These are phyloP conservation scores for Xylaria telfairii DNA, from an alignment of 495 filamentous ascomycete species.

Conservation along the genomic window DNA sequence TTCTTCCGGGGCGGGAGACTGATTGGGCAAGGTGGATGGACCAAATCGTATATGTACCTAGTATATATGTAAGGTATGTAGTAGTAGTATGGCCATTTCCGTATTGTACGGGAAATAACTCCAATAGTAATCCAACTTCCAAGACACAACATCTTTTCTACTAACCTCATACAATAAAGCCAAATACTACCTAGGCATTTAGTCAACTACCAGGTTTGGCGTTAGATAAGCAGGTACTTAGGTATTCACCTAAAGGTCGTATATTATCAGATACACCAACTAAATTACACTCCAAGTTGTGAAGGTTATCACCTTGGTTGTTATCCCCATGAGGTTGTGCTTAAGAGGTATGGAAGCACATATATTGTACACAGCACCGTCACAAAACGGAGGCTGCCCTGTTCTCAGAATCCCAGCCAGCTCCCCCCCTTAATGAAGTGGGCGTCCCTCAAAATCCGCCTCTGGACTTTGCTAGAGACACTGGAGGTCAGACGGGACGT, in stretches of 20 bases:
- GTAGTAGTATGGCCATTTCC: not conserved
- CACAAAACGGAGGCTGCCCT: not conserved
- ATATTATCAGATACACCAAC: not conserved
- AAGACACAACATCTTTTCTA: not conserved
- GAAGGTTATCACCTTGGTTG: not conserved
- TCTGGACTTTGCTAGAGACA: not conserved
- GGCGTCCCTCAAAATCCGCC: not conserved
- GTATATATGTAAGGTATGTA: not conserved
- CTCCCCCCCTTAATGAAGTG: conserved; percentile 10
- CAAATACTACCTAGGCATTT: too few relatives aligned
- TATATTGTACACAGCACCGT: not conserved
- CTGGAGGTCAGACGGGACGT: not conserved
- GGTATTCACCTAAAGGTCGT: not conserved
- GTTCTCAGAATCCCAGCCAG: not conserved
- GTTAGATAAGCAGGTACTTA: not conserved
- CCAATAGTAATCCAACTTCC: not conserved
- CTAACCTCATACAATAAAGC: too few relatives aligned
- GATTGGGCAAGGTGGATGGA: conserved; percentile 1
- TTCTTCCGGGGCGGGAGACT: not conserved
- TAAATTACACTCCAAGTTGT: not conserved
- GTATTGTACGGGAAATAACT: not conserved
- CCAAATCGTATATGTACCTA: not conserved
- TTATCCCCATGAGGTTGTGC: not conserved
- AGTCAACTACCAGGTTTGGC: too few relatives aligned
- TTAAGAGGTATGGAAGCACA: not conserved